A percentile compares a stretch with the other conserved stretches of the same genome.
Evolutionary conservation across 2,329 filamentous ascomycete genomes (phyloP).

Genomic region (Elsinoe ampelina): DNA sequence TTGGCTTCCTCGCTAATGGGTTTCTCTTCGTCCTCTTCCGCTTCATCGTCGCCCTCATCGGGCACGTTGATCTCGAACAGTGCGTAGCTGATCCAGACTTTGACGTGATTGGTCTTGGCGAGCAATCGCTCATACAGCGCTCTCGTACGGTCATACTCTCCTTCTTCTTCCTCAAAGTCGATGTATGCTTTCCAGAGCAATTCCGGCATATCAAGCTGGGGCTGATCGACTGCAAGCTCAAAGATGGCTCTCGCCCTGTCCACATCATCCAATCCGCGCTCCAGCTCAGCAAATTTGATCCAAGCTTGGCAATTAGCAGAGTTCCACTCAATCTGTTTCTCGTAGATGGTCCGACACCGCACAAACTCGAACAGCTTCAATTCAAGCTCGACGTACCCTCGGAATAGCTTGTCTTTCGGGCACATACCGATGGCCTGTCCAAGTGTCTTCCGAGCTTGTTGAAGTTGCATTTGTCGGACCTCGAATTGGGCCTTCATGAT

Average conservation of each 20-base stretch:
- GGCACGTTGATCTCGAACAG: slow-evolving; percentile 95
- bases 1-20: slow-evolving; percentile 76
- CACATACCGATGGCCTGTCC: slow-evolving; percentile 88
- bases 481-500: slow-evolving; percentile 89
- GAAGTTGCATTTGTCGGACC: slow-evolving; percentile 73
- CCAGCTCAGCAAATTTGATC: slow-evolving; percentile 93
- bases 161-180: slow-evolving; percentile 94
- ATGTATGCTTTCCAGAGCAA: slow-evolving; percentile 97
- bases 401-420: slow-evolving; percentile 91
- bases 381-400: slow-evolving; percentile 86
- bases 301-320: slow-evolving; percentile 83
- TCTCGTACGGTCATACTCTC: slow-evolving; percentile 76
- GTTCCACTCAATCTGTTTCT: slow-evolving; percentile 92
- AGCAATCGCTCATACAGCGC: slow-evolving; percentile 81
- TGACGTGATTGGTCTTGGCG: slow-evolving; percentile 94
- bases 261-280: slow-evolving; percentile 80
- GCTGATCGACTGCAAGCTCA: slow-evolving; percentile 76
- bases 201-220: slow-evolving; percentile 90
- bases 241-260: slow-evolving; percentile 85
- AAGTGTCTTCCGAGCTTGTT: slow-evolving; percentile 74
- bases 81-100: slow-evolving; percentile 98
- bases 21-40: slow-evolving; percentile 47
- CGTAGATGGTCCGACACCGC: slow-evolving; percentile 81
- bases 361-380: slow-evolving; percentile 89
- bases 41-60: slow-evolving; percentile 57